Conservation (phyloP, 139 green algal genomes). For the Haematococcus sp. region DNA sequence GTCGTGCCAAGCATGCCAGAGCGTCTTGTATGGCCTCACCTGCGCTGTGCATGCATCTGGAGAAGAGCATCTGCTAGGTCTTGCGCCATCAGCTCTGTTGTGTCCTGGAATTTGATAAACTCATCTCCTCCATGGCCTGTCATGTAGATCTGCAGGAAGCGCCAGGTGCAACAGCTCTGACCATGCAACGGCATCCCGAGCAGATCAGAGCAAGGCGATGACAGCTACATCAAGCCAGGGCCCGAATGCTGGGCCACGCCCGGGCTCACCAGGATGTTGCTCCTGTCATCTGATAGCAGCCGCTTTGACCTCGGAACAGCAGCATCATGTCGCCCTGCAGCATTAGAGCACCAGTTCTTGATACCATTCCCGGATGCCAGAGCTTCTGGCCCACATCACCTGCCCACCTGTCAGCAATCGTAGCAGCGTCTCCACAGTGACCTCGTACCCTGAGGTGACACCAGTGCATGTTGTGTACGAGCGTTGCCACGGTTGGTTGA, state of each 20-base stretch:
- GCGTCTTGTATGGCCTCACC: too few relatives aligned
- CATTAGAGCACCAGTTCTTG: not conserved
- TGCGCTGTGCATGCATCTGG: conserved; percentile 36
- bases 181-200: too few relatives aligned
- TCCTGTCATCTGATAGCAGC: conserved; percentile 67
- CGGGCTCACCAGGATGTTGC: conserved; percentile 78
- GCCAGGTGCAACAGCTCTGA: too few relatives aligned
- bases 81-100: conserved; percentile 66
- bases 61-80: conserved; percentile 17
- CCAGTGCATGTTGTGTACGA: too few relatives aligned
- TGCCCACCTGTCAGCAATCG: conserved; percentile 75
- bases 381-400: too few relatives aligned
- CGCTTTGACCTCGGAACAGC: conserved; percentile 68
- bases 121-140: conserved; percentile 88
- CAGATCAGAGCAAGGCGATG: not conserved
- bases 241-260: not conserved
- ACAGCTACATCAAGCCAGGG: not conserved
- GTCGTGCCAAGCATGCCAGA: too few relatives aligned
- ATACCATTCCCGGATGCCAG: too few relatives aligned
- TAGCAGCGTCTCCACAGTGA: conserved; percentile 85
- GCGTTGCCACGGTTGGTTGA: too few relatives aligned
- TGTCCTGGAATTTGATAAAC: conserved; percentile 96
- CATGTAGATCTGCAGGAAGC: conserved; percentile 62
- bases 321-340: conserved; percentile 57
- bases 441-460: conserved; percentile 60